A percentile compares a stretch with the other conserved stretches of the same genome.
Conservation (phyloP, 305 asterid species). For the Fraxinus xanthoxyloides region DNA sequence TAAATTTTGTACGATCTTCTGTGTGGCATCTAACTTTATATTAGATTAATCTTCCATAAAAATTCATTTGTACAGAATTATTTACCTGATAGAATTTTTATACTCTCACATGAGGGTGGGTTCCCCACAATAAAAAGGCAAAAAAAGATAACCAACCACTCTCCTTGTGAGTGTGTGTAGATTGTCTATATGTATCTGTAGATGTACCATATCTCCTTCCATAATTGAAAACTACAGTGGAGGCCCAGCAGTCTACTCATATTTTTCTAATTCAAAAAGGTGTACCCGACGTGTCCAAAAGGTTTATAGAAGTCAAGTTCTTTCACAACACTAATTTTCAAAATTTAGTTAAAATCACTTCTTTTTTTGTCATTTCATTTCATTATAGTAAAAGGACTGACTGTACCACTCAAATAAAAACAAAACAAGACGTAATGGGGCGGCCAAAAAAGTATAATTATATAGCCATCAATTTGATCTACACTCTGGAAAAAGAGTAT, state of each 20-base stretch:
- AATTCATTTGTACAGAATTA: too few relatives aligned
- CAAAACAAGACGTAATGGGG: constrained; percentile 18
- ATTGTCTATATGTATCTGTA: too few relatives aligned
- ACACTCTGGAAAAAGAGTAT: not conserved
- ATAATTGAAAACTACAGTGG: too few relatives aligned
- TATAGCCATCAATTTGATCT: not conserved
- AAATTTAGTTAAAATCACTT: not conserved
- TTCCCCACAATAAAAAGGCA: too few relatives aligned
- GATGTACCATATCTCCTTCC: too few relatives aligned
- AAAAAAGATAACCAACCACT: too few relatives aligned
- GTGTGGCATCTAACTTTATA: not conserved
- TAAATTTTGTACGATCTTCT: not conserved
- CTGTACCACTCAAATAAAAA: not conserved
- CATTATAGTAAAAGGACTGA: not conserved
- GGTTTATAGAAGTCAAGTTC: not conserved
- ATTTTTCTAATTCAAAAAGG: not conserved
- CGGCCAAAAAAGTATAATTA: constrained; percentile 13
- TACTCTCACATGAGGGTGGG: too few relatives aligned
- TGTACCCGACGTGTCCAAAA: not conserved
- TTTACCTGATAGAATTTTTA: too few relatives aligned
- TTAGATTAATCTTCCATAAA: not conserved
- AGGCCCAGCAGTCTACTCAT: not conserved
- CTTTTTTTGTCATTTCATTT: not conserved
- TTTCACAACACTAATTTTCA: not conserved
- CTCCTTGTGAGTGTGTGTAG: too few relatives aligned